These are phyloP conservation scores for Entophlyctis helioformis DNA, from an alignment of 192 early-diverging fungal species.

Conservation along the genomic window DNA sequence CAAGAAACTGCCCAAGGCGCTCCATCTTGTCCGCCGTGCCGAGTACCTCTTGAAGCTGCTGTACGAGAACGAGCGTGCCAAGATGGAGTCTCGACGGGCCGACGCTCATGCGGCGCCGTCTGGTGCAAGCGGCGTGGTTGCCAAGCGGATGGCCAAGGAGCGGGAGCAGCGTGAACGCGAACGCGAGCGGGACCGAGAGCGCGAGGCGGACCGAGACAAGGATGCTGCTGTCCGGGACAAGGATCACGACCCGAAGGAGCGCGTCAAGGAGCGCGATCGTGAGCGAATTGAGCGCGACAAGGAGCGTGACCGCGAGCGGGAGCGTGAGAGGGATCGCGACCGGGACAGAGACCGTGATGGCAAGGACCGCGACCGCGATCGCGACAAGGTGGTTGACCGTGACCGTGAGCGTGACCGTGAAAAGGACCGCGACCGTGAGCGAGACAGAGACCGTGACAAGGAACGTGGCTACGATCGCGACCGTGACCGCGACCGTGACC, in stretches of 20 bases:
- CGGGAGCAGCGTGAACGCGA: neutral
- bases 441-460: constrained; percentile 1
- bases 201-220: constrained; percentile 1
- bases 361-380: constrained; percentile 13
- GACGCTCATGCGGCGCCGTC: neutral
- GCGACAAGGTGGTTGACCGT: constrained; percentile 14
- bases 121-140: neutral
- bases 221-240: neutral
- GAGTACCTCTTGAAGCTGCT: constrained; percentile 82
- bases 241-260: constrained; percentile 1
- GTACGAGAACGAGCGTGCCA: constrained; percentile 46
- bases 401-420: constrained; percentile 13
- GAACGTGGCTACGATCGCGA: neutral
- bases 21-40: constrained; percentile 78
- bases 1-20: constrained; percentile 59
- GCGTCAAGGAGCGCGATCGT: neutral
- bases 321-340: neutral
- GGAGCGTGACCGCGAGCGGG: constrained; percentile 2
- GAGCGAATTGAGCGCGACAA: neutral
- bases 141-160: neutral
- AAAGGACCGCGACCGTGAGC: constrained; percentile 10
- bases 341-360: constrained; percentile 2
- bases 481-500: constrained; percentile 4
- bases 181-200: neutral
- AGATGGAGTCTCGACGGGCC: constrained; percentile 11